A percentile compares a stretch with the other conserved stretches of the same genome.
phyloP scores from a whole-genome alignment of 179 eudicot genomes.

The Spinacia oleracea region DNA sequence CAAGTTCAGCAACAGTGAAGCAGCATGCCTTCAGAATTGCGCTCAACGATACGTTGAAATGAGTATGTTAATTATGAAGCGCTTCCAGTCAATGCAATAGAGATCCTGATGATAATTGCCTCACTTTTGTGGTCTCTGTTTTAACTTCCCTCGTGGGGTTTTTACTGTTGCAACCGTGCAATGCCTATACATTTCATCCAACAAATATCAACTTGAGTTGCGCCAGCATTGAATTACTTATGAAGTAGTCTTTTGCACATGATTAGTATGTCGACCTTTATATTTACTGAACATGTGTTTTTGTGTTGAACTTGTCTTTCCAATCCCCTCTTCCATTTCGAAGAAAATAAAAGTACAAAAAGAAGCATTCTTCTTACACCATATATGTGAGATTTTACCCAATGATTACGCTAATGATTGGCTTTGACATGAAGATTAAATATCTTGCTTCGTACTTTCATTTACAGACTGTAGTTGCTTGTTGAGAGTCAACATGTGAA shows the following conservation, averaged over 20 bases:
- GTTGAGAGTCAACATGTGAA: no score
- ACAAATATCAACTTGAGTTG: not conserved
- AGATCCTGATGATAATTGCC: not conserved
- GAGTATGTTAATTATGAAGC: conserved; percentile 57
- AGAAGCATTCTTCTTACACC: no score
- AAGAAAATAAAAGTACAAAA: no score
- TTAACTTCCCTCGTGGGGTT: not conserved
- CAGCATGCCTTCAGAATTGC: conserved; percentile 61
- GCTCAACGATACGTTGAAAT: conserved; percentile 64
- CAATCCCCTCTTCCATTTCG: no score
- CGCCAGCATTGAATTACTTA: not conserved
- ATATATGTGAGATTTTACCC: no score
- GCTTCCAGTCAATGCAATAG: conserved; percentile 54
- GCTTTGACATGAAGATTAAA: no score
- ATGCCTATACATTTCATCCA: not conserved
- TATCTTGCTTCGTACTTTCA: no score
- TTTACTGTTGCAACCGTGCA: not conserved
- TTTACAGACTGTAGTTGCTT: no score
- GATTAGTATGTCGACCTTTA: not conserved
- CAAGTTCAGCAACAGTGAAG: conserved; percentile 77
- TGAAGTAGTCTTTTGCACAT: not conserved
- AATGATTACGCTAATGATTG: no score
- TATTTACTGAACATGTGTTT: no score
- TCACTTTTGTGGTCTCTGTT: not conserved
- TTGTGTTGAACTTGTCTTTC: not conserved